phyloP scores from a whole-genome alignment of 257 asterid genomes.

The Capsicum rhomboideum region DNA sequence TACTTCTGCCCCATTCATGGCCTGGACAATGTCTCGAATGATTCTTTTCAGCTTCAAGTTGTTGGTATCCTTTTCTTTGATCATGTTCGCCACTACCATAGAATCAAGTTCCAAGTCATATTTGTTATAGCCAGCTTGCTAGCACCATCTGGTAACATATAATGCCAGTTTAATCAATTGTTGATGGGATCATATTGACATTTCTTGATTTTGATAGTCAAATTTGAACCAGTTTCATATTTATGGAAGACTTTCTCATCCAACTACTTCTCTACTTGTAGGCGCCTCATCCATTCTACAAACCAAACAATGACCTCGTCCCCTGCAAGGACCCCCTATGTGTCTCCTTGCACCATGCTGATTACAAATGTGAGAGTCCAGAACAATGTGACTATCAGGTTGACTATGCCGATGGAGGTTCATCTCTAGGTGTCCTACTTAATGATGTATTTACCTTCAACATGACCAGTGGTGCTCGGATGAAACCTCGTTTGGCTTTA shows the following conservation, averaged over 20 bases:
- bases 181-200: not conserved
- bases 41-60: no score
- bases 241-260: not conserved
- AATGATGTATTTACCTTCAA: slow-evolving; percentile 62
- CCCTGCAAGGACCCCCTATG: slow-evolving; percentile 81
- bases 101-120: no score
- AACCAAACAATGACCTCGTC: slow-evolving; percentile 87
- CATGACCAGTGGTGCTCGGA: slow-evolving; percentile 51
- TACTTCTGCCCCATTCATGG: no score
- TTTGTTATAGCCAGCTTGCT: no score
- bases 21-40: no score
- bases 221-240: not conserved
- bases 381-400: slow-evolving; percentile 94
- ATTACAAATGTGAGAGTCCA: slow-evolving; percentile 63
- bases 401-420: slow-evolving; percentile 99
- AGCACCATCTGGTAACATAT: no score
- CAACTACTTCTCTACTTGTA: slow-evolving; percentile 7
- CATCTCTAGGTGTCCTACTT: slow-evolving; percentile 89
- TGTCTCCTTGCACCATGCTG: slow-evolving; percentile 76
- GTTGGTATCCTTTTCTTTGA: no score
- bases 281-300: slow-evolving; percentile 91
- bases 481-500: slow-evolving; percentile 63
- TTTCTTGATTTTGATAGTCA: not conserved
- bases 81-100: no score
- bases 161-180: not conserved